These are phyloP conservation scores for Periconia macrospinosa DNA, from an alignment of 2,329 filamentous ascomycete genomes.

Conservation along the genomic window DNA sequence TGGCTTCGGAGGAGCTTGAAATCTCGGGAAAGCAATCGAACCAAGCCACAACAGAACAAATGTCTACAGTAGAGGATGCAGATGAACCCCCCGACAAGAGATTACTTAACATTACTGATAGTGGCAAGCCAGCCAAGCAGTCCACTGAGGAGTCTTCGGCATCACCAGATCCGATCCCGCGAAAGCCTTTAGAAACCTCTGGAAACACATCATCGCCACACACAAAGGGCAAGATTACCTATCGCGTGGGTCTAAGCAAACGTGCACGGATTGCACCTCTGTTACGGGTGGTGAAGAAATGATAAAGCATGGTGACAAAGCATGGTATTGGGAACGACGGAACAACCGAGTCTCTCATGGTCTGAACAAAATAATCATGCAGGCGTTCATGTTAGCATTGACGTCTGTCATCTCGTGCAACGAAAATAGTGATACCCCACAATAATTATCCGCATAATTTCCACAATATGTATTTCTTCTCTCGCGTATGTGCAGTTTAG, in stretches of 20 bases:
- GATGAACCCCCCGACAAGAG: neutral
- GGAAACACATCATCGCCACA: slow-evolving; percentile 21
- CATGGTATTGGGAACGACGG: neutral
- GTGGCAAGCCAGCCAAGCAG: neutral
- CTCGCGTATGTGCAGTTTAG: neutral
- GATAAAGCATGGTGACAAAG: slow-evolving; percentile 24
- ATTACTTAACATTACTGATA: neutral
- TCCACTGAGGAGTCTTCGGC: neutral
- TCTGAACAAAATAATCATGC: neutral
- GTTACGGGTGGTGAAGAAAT: slow-evolving; percentile 52
- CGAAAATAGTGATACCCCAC: neutral
- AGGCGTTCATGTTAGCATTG: neutral
- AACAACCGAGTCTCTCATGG: neutral
- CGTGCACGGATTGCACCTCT: slow-evolving; percentile 52
- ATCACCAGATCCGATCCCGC: neutral
- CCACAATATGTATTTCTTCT: neutral
- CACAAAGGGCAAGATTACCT: slow-evolving; percentile 44
- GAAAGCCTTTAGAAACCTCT: neutral
- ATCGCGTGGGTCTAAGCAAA: slow-evolving; percentile 54
- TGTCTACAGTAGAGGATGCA: neutral
- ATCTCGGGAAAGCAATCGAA: neutral
- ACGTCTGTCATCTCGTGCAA: neutral
- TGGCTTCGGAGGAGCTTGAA: neutral
- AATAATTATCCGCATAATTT: neutral
- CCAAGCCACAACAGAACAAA: neutral